These are phyloP conservation scores for Lecanicillium sp. DNA, from an alignment of 2,329 filamentous ascomycete genomes.

Conservation along the genomic window DNA sequence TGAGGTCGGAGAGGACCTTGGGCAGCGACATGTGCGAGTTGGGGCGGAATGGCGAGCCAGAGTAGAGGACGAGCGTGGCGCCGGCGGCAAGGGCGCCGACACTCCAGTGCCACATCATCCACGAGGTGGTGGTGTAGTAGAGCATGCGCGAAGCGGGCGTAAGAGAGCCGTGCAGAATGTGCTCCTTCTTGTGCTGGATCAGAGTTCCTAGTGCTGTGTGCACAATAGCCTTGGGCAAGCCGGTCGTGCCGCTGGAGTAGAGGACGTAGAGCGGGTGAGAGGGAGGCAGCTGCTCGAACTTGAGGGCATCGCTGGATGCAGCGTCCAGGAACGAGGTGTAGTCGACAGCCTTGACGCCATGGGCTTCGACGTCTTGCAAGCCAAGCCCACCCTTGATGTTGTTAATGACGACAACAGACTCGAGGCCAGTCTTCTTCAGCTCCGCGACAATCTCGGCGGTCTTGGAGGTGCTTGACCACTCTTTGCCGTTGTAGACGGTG, in stretches of 20 bases:
- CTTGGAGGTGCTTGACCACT: slow-evolving; percentile 73
- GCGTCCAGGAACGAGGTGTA: slow-evolving; percentile 37
- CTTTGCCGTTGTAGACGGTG: slow-evolving; percentile 83
- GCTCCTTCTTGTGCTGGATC: slow-evolving; percentile 96
- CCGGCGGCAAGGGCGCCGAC: slow-evolving; percentile 78
- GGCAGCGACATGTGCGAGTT: slow-evolving; percentile 76
- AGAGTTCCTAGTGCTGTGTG: slow-evolving; percentile 86
- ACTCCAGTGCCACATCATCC: slow-evolving; percentile 99
- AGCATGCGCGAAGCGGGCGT: slow-evolving; percentile 65
- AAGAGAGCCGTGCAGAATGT: slow-evolving; percentile 78
- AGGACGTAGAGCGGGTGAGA: slow-evolving; percentile 90
- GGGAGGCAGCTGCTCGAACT: slow-evolving; percentile 70
- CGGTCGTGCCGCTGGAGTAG: slow-evolving; percentile 87
- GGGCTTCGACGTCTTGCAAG: slow-evolving; percentile 30
- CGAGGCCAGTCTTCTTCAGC: slow-evolving; percentile 51
- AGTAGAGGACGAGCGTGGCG: slow-evolving; percentile 78
- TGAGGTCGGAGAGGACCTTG: slow-evolving; percentile 67
- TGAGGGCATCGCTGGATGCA: slow-evolving; percentile 36
- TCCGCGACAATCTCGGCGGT: slow-evolving; percentile 65
- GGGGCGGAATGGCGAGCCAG: slow-evolving; percentile 82
- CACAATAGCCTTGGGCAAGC: slow-evolving; percentile 83
- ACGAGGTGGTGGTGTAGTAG: slow-evolving; percentile 91
- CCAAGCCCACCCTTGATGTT: slow-evolving; percentile 44
- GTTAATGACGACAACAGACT: slow-evolving; percentile 66
- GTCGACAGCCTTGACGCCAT: slow-evolving; percentile 32